A percentile compares a stretch with the other conserved stretches of the same genome.
Conservation (phyloP, 805 yeast genomes). For the Pichia exigua region DNA sequence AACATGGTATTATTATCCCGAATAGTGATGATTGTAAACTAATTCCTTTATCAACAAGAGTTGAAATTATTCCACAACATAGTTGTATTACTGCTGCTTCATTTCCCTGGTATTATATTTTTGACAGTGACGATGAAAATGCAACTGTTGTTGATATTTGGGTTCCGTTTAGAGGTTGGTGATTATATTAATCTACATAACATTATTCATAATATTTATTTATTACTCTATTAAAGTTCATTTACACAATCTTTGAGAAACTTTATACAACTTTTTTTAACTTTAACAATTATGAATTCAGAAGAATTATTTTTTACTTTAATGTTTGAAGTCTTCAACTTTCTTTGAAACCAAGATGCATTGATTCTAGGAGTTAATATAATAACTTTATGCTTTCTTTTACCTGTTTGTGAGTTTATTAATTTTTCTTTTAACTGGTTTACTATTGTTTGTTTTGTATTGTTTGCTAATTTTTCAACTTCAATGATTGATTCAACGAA, state of each 20-base stretch:
- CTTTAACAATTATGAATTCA: slow-evolving; percentile 1
- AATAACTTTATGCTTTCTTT: slow-evolving; percentile 3
- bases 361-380: slow-evolving; percentile 5
- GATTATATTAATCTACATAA: not conserved
- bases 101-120: slow-evolving; percentile 48
- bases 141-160: slow-evolving; percentile 21
- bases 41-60: slow-evolving; percentile 47
- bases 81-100: slow-evolving; percentile 64
- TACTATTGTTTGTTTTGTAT: not conserved
- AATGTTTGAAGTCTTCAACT: not conserved
- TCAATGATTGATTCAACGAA: not conserved
- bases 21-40: slow-evolving; percentile 26
- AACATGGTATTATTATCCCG: slow-evolving; percentile 68
- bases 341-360: slow-evolving; percentile 8
- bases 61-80: slow-evolving; percentile 61
- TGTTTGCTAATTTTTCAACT: too few species aligned
- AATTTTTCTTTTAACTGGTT: not conserved
- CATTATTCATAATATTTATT: slow-evolving; percentile 15
- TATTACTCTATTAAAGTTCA: not conserved
- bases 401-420: not conserved
- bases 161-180: slow-evolving; percentile 20
- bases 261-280: not conserved
- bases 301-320: not conserved
- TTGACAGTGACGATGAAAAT: slow-evolving; percentile 36
- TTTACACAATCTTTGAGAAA: not conserved